A percentile compares a stretch with the other conserved stretches of the same genome.
Evolutionary conservation across 129 eudicot species (phyloP).

Genomic region (Flaveria trinervia): DNA sequence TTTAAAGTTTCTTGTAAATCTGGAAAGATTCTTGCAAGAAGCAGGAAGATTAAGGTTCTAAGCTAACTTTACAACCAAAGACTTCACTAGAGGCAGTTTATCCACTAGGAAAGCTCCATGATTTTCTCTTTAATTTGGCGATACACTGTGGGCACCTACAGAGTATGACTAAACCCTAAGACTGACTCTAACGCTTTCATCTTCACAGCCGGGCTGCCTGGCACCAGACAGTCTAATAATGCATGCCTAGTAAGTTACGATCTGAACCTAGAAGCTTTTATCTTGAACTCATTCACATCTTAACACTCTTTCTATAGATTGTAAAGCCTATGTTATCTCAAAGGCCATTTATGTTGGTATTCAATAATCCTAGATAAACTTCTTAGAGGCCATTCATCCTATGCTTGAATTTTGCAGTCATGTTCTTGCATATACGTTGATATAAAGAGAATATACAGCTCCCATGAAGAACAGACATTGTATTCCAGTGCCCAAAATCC

Average conservation of each 20-base stretch:
- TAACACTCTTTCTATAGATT: background rate
- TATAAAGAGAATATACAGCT: slow-evolving; percentile 9
- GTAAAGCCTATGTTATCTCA: too few relatives aligned
- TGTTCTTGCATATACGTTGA: background rate
- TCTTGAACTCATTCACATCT: background rate
- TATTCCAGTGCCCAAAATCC: too few relatives aligned
- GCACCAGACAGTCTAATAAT: background rate
- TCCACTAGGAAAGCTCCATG: slow-evolving; percentile 22
- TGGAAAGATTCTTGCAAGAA: slow-evolving; percentile 91
- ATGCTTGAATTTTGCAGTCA: background rate
- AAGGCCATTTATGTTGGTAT: too few relatives aligned
- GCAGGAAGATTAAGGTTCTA: slow-evolving; percentile 67
- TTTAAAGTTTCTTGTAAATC: slow-evolving; percentile 62
- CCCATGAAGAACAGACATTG: too few relatives aligned
- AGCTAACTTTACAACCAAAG: slow-evolving; percentile 74
- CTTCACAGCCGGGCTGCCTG: too few relatives aligned
- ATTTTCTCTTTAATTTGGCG: background rate
- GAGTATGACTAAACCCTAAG: background rate
- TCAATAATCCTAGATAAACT: too few relatives aligned
- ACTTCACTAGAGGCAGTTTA: slow-evolving; percentile 74
- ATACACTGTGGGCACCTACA: slow-evolving; percentile 20
- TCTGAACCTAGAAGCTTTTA: background rate
- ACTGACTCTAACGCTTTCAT: too few relatives aligned
- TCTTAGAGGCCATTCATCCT: background rate
- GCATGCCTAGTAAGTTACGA: background rate